Percentiles rank a stretch among this genome's conserved stretches.
These are phyloP conservation scores for Xylogone sp. DNA, from an alignment of 2,329 filamentous ascomycete species.

Conservation along the genomic window DNA sequence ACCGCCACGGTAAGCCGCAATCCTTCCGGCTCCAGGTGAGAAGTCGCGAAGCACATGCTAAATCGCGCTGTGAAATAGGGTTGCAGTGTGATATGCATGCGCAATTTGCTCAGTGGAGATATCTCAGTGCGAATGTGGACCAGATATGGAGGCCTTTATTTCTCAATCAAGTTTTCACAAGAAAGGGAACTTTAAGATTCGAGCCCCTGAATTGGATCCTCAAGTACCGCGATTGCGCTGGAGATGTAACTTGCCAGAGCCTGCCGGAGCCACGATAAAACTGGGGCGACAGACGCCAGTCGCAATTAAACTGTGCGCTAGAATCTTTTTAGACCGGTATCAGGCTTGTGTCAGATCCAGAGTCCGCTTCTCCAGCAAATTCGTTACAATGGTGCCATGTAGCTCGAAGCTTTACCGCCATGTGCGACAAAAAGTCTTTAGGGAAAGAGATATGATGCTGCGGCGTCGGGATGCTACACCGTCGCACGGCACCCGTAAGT, in stretches of 20 bases:
- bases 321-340: neutral
- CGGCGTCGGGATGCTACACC: neutral
- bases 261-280: neutral
- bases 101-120: neutral
- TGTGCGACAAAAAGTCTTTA: too few relatives aligned
- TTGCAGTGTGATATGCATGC: neutral
- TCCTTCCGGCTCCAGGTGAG: too few relatives aligned
- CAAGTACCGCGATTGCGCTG: neutral
- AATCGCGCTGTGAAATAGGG: neutral
- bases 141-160: neutral
- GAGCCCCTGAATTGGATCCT: neutral
- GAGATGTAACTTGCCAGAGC: neutral
- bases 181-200: too few relatives aligned
- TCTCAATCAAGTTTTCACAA: neutral
- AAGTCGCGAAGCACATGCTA: too few relatives aligned
- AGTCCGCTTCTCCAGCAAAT: neutral
- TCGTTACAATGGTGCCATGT: neutral
- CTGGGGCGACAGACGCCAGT: neutral
- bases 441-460: neutral
- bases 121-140: neutral
- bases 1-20: too few relatives aligned
- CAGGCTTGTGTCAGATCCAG: neutral
- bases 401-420: neutral
- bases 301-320: neutral
- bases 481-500: neutral